These are phyloP conservation scores for Tetraselmis chui DNA, from an alignment of 139 green algal genomes.

Conservation along the genomic window DNA sequence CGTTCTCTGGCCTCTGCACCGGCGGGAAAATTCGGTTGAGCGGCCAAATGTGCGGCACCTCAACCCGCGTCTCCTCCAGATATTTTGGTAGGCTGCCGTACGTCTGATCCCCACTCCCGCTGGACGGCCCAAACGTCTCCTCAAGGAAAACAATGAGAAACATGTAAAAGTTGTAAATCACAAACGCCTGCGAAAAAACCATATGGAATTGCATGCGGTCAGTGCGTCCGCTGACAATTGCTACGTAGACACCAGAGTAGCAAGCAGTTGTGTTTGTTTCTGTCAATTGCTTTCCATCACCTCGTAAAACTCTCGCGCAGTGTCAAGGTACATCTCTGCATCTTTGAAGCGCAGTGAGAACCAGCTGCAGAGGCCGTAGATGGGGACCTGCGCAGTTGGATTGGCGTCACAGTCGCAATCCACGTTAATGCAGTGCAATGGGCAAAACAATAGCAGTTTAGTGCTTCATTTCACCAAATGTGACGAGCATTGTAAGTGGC, in stretches of 20 bases:
- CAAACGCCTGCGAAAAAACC: slow-evolving; percentile 67
- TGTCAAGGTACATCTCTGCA: slow-evolving; percentile 64
- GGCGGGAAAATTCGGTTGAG: slow-evolving; percentile 11
- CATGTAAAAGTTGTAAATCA: slow-evolving; percentile 94
- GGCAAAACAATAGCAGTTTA: no score
- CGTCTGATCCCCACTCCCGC: slow-evolving; percentile 25
- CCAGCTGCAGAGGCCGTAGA: slow-evolving; percentile 85
- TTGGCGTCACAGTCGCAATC: no score
- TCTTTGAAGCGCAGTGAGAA: slow-evolving; percentile 68
- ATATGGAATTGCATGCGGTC: no score
- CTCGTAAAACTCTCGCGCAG: slow-evolving; percentile 86
- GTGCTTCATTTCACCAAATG: no score
- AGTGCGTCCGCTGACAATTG: no score
- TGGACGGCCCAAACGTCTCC: slow-evolving; percentile 13
- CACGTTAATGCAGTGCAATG: no score
- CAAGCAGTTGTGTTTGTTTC: no score
- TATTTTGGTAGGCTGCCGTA: slow-evolving; percentile 53
- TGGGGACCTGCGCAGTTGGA: slow-evolving; percentile 60
- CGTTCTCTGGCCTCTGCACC: background rate
- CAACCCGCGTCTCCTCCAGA: slow-evolving; percentile 37
- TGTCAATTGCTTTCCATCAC: no score
- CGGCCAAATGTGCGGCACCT: slow-evolving; percentile 63
- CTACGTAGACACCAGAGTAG: no score
- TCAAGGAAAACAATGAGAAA: slow-evolving; percentile 86
- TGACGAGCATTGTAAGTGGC: no score